Evolutionary conservation across 352 stramenopile genomes (phyloP).

Genomic region (Phytophthora cryptogea): DNA sequence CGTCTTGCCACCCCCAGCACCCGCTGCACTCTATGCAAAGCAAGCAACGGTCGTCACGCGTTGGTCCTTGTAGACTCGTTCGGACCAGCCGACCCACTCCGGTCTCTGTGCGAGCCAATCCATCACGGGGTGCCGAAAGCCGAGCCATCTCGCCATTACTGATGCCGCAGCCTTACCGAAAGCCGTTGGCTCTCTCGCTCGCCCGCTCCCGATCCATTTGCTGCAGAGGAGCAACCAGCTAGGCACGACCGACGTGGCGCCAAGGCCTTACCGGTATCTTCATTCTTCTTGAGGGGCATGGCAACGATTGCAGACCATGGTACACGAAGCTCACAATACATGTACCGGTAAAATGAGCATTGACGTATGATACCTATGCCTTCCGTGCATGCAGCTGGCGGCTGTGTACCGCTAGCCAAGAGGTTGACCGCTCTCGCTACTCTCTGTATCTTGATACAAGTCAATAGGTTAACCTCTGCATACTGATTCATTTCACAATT

Average conservation of each 20-base stretch:
- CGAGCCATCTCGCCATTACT: constrained; percentile 26
- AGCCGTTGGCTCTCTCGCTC: constrained; percentile 12
- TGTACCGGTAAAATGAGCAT: neutral
- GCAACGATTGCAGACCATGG: neutral
- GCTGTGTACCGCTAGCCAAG: neutral
- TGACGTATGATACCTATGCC: neutral
- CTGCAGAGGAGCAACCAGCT: constrained; percentile 14
- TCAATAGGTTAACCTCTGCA: neutral
- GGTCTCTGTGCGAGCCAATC: constrained; percentile 22
- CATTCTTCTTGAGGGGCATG: neutral
- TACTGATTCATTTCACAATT: neutral
- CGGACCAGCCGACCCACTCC: no score
- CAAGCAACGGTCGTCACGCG: neutral
- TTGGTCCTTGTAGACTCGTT: no score
- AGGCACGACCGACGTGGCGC: neutral
- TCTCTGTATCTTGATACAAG: neutral
- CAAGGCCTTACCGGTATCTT: no score
- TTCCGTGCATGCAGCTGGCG: constrained; percentile 20
- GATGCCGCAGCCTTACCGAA: constrained; percentile 12
- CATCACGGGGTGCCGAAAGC: constrained; percentile 21
- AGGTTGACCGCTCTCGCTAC: neutral
- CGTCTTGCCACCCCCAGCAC: neutral
- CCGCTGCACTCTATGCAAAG: neutral
- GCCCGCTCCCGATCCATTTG: constrained; percentile 14
- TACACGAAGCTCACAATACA: no score